Base-by-base conservation (phyloP, 208 protist genomes). In the Leptomonas pyrrhocoris region DNA sequence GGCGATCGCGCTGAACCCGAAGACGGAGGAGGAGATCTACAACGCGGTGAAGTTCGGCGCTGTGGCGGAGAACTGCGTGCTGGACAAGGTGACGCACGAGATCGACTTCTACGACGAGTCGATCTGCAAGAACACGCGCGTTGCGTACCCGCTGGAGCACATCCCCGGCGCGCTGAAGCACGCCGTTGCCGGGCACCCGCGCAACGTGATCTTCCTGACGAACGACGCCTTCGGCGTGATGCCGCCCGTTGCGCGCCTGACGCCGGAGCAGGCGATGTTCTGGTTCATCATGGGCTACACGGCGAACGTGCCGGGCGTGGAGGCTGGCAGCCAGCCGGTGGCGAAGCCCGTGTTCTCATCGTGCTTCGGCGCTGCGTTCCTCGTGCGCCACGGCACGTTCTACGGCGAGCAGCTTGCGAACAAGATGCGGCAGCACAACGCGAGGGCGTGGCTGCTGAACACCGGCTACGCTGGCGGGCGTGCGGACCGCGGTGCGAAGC, bases 151-250 rank as follows among this genome's bases (percentile, higher is more conserved):
- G 28, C 82, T 99, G 55, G 75, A 96, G 57, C 90, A 95, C 74
- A 99, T 99, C 68, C 91, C 88, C 42, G 98, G 97, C 68, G 90
- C 92, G 13, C 89, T 97, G 62, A 83, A 79, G 46, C 80, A 84
- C 65, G 92, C 85, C 12, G 77, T 84, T 71, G 80, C 84, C 16
- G 83, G 85, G 19, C 94, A 98, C 75, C 97, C 98, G 31, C 93
- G 79, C 34, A 98, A 99, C 83, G 86, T 99, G 59, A 97, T 99
- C 73, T 93, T 99, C 75, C 86, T 99, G 74, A 98, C 97, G 21
- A 98, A 98, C 85, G 98, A 99, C 70, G 97, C 97, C 27, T 99
- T 98, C 70, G 98, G 98, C 68, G 96, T 99, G 64, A 94, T 99
- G 53, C 98, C 98, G 53, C 98, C 97, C 21, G 95, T 98, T 12